Conservation (phyloP, 148 eudicot species). For the Camellia lanceoleosa region DNA sequence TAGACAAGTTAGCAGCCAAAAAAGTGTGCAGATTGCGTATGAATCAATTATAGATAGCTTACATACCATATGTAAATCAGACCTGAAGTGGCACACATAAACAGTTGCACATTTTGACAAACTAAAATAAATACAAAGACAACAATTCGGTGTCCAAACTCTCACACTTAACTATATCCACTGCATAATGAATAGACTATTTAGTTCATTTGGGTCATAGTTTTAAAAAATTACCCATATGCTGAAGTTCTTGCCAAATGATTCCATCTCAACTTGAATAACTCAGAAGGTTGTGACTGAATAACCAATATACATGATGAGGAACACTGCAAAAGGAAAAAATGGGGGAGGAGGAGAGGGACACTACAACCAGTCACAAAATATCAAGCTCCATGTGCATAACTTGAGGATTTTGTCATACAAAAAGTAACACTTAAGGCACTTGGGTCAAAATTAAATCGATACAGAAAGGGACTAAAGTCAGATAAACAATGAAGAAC, state of each 20-base stretch:
- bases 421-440: background rate
- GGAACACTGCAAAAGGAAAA: background rate
- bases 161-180: background rate
- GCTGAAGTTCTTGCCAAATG: background rate
- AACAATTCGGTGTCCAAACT: background rate
- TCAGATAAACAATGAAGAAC: background rate
- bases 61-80: background rate
- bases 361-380: too few relatives aligned
- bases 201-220: slow-evolving; percentile 6
- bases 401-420: background rate
- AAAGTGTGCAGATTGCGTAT: background rate
- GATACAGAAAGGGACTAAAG: background rate
- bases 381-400: too few relatives aligned
- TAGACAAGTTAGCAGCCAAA: background rate
- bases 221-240: background rate
- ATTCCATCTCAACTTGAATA: background rate
- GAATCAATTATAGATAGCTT: background rate
- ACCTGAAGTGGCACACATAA: background rate
- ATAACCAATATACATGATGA: background rate
- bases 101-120: background rate
- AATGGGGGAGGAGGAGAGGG: too few relatives aligned
- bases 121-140: background rate
- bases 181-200: background rate
- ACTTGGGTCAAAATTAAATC: background rate
- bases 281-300: background rate